phyloP scores from a whole-genome alignment of 257 asterid species.

The Nicotiana paniculata region DNA sequence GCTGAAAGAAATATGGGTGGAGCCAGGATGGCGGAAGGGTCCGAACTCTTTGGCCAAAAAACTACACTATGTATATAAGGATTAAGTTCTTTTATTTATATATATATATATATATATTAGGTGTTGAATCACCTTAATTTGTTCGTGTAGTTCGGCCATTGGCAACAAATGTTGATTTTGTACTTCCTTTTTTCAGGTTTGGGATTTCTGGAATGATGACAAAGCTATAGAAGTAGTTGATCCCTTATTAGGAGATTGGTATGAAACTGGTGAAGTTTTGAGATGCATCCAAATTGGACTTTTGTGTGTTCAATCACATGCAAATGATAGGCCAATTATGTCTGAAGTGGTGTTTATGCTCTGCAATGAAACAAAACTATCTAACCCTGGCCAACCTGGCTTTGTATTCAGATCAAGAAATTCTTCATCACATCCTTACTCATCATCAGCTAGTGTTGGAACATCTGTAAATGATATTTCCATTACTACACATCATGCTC shows the following conservation, averaged over 20 bases:
- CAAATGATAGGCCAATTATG: conserved; percentile 28
- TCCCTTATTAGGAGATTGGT: conserved; percentile 4
- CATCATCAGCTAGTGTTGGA: conserved; percentile 14
- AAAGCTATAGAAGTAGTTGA: conserved; percentile 21
- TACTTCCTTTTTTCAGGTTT: conserved; percentile 12
- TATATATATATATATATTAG: not conserved
- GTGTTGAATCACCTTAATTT: not conserved
- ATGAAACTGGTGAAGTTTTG: conserved; percentile 7
- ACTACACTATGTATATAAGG: too few relatives aligned
- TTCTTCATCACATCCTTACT: not conserved
- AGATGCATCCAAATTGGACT: conserved; percentile 28
- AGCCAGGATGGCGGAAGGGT: too few relatives aligned
- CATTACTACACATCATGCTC: not conserved
- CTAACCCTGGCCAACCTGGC: conserved; percentile 27
- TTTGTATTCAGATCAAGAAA: conserved; percentile 18
- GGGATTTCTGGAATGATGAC: conserved; percentile 30
- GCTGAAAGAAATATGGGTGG: too few relatives aligned
- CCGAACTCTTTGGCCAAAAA: too few relatives aligned
- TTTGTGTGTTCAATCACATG: conserved; percentile 25
- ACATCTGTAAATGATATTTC: not conserved
- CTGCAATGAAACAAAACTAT: conserved; percentile 9
- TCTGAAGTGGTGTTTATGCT: conserved; percentile 15
- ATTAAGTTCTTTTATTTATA: too few relatives aligned
- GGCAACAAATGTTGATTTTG: not conserved
- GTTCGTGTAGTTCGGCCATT: not conserved